These are phyloP conservation scores for Ophidiomyces ophidiicola DNA, from an alignment of 2,329 filamentous ascomycete genomes.

Conservation along the genomic window DNA sequence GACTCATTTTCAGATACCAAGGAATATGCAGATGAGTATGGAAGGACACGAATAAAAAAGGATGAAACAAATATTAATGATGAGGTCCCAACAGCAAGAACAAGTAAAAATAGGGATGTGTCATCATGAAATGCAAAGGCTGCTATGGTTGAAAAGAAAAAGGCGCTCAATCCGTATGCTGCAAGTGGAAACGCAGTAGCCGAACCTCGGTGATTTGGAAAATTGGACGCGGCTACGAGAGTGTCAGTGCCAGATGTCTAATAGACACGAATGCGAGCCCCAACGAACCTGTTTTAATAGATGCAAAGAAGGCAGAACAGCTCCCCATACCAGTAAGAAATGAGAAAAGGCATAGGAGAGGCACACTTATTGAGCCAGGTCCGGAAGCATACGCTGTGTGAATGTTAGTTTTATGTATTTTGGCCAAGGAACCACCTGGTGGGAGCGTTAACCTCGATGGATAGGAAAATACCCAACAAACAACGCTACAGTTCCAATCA, in stretches of 20 bases:
- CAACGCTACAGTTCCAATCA: constrained; percentile 61
- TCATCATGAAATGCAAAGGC: constrained; percentile 69
- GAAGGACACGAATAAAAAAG: constrained; percentile 71
- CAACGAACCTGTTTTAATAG: constrained; percentile 58
- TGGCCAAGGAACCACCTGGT: not conserved
- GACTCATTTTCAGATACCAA: constrained; percentile 30
- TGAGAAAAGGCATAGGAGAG: constrained; percentile 63
- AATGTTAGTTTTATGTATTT: constrained; percentile 19
- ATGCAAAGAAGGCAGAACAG: constrained; percentile 77
- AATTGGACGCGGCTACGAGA: constrained; percentile 71
- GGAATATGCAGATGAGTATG: constrained; percentile 39
- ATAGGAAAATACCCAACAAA: constrained; percentile 76
- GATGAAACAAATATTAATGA: constrained; percentile 62
- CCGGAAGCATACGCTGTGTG: constrained; percentile 58
- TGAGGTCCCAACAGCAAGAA: constrained; percentile 70
- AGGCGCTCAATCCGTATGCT: constrained; percentile 86
- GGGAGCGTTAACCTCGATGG: constrained; percentile 39
- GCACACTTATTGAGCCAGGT: constrained; percentile 43
- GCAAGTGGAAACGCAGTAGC: constrained; percentile 88
- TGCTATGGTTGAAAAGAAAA: constrained; percentile 82
- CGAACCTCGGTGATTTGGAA: constrained; percentile 79
- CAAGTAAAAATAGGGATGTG: constrained; percentile 65
- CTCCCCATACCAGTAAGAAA: constrained; percentile 80
- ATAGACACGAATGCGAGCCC: too few species aligned
- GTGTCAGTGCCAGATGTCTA: too few species aligned